phyloP scores from a whole-genome alignment of 2,329 filamentous ascomycete species.

The Aureobasidium sp. region DNA sequence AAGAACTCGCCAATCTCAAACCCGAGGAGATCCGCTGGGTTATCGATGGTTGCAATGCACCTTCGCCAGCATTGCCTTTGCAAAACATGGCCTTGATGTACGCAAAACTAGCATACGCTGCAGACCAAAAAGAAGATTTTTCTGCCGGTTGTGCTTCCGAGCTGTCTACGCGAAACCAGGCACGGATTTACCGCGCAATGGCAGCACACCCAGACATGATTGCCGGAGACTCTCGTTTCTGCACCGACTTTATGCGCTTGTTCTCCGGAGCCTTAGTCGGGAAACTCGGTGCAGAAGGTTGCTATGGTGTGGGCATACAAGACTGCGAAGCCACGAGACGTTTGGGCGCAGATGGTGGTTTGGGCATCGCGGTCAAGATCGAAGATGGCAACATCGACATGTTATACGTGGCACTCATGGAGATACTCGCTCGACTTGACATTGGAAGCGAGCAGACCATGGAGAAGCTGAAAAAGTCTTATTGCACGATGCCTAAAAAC shows the following conservation, averaged over 20 bases:
- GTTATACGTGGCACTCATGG: conserved; percentile 36
- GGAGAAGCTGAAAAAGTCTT: conserved; percentile 26
- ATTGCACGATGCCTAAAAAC: conserved; percentile 29
- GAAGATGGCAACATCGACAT: conserved; percentile 40
- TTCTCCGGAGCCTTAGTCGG: conserved; percentile 34
- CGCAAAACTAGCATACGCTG: conserved; percentile 31
- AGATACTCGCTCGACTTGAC: conserved; percentile 37
- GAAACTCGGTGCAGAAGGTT: conserved; percentile 43
- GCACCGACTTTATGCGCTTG: conserved; percentile 36
- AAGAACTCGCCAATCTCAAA: conserved; percentile 19
- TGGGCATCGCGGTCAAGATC: conserved; percentile 41
- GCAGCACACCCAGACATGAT: conserved; percentile 34
- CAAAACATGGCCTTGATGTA: conserved; percentile 29
- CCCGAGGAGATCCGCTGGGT: conserved; percentile 32
- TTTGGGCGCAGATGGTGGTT: conserved; percentile 27
- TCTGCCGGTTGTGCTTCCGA: conserved; percentile 1
- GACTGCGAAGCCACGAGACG: conserved; percentile 28
- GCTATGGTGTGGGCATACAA: conserved; percentile 39
- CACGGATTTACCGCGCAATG: conserved; percentile 38
- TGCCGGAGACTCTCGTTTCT: conserved; percentile 39
- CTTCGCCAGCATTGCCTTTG: conserved; percentile 37
- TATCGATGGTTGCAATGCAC: conserved; percentile 41
- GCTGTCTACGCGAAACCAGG: conserved; percentile 19
- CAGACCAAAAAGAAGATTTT: conserved; percentile 13
- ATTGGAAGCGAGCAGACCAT: conserved; percentile 29